A percentile compares a stretch with the other conserved stretches of the same genome.
Evolutionary conservation across 2,329 filamentous ascomycete species (phyloP).

Genomic region (Karstenula rhodostoma): DNA sequence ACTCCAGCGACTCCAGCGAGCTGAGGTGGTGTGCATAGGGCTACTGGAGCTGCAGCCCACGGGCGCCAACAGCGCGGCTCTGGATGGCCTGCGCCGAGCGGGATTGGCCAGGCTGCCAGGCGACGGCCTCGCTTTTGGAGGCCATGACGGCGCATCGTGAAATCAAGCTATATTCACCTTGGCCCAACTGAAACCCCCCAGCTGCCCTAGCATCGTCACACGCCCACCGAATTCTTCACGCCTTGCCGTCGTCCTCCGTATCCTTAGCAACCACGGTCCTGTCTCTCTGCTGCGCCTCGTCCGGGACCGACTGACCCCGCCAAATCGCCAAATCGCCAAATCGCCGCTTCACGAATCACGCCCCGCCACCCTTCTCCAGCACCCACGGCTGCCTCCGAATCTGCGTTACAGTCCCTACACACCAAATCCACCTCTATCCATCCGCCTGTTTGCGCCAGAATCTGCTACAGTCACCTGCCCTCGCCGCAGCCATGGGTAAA

Average conservation of each 20-base stretch:
- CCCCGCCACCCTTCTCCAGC: slow-evolving; percentile 14
- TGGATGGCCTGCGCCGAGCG: slow-evolving; percentile 32
- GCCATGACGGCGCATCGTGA: slow-evolving; percentile 1
- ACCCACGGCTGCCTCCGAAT: slow-evolving; percentile 1
- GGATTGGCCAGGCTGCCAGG: slow-evolving; percentile 16
- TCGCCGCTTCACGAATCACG: slow-evolving; percentile 3
- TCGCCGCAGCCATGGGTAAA: slow-evolving; percentile 48
- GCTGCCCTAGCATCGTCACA: slow-evolving; percentile 1
- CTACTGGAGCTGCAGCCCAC: slow-evolving; percentile 22
- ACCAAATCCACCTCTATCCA: slow-evolving; percentile 8
- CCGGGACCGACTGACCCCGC: slow-evolving; percentile 9
- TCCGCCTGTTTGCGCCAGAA: background rate
- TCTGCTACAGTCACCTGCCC: slow-evolving; percentile 1
- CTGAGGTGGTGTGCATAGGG: slow-evolving; percentile 17
- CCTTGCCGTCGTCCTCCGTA: slow-evolving; percentile 11
- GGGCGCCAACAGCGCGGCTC: slow-evolving; percentile 34
- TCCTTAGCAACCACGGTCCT: slow-evolving; percentile 1
- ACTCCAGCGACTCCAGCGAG: background rate
- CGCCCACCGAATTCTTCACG: slow-evolving; percentile 6
- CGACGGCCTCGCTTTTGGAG: slow-evolving; percentile 12
- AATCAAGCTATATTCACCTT: slow-evolving; percentile 1
- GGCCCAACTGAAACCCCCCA: slow-evolving; percentile 17
- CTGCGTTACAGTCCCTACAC: background rate
- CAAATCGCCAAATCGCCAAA: slow-evolving; percentile 17
- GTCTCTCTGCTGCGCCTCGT: slow-evolving; percentile 25